phyloP scores from a whole-genome alignment of 352 stramenopile species.

The Phytophthora cryptogea region DNA sequence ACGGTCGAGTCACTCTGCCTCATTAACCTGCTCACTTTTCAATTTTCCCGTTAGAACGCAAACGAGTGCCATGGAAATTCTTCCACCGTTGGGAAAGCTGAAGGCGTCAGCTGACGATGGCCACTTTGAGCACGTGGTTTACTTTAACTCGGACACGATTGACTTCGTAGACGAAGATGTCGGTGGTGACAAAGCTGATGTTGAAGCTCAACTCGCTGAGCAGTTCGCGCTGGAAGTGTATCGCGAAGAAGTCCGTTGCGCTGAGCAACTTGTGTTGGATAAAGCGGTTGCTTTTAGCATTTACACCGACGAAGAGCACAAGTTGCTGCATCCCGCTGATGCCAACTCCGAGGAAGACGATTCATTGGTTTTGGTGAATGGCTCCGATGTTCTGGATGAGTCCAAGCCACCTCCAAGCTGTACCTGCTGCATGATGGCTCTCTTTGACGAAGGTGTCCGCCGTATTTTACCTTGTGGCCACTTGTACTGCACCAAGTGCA shows the following conservation, averaged over 20 bases:
- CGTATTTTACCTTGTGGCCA: conserved; percentile 59
- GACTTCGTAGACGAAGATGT: conserved; percentile 29
- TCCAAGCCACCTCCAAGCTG: conserved; percentile 49
- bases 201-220: conserved; percentile 26
- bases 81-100: conserved; percentile 19
- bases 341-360: conserved; percentile 27
- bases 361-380: conserved; percentile 13
- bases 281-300: conserved; percentile 51
- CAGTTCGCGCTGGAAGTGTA: conserved; percentile 46
- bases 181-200: conserved; percentile 6
- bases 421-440: conserved; percentile 35
- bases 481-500: conserved; percentile 63
- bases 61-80: conserved; percentile 22
- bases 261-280: conserved; percentile 43
- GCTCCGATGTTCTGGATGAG: conserved; percentile 21
- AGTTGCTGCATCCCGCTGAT: conserved; percentile 29
- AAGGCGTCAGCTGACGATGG: conserved; percentile 17
- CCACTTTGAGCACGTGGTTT: conserved; percentile 20
- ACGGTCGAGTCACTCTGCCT: neutral
- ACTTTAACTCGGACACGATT: conserved; percentile 15
- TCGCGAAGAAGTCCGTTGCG: conserved; percentile 40
- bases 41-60: conserved; percentile 3
- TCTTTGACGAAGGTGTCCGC: conserved; percentile 20
- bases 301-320: conserved; percentile 42
- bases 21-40: neutral